Percentiles rank a stretch among this genome's conserved stretches.
Conservation (phyloP, 768 basidiomycete genomes). For the Kwoniella pini region DNA sequence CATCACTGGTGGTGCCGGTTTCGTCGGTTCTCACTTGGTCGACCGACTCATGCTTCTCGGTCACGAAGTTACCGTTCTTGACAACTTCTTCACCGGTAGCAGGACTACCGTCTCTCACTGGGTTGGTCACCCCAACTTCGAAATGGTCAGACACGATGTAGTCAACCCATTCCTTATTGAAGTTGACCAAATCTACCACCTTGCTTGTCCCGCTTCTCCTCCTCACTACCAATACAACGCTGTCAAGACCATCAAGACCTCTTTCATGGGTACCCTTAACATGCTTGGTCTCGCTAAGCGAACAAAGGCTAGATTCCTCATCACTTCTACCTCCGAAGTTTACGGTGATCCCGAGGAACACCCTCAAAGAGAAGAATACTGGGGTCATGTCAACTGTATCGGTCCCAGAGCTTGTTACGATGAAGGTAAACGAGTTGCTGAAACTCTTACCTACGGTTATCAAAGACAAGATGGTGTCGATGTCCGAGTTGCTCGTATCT, state of each 20-base stretch:
- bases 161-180: constrained; percentile 98
- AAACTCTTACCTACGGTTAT: constrained; percentile 95
- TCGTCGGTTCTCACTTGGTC: constrained; percentile 95
- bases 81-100: constrained; percentile 98
- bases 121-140: constrained; percentile 94
- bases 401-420: constrained; percentile 99
- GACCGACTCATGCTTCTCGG: constrained; percentile 97
- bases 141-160: constrained; percentile 95
- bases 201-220: constrained; percentile 96
- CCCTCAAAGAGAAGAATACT: constrained; percentile 94
- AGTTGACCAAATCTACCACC: constrained; percentile 98
- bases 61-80: constrained; percentile 93
- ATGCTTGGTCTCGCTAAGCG: constrained; percentile 98
- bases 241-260: constrained; percentile 97
- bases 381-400: constrained; percentile 98
- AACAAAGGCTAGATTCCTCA: constrained; percentile 94
- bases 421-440: constrained; percentile 98
- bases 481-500: constrained; percentile 95
- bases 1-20: constrained; percentile 97
- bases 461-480: constrained; percentile 92
- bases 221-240: constrained; percentile 98
- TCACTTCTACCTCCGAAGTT: constrained; percentile 94
- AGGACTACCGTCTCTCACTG: constrained; percentile 73
- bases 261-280: constrained; percentile 96
- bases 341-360: constrained; percentile 99